Evolutionary conservation across 495 filamentous ascomycete species (phyloP).

Genomic region (Penicillium tannophilum): DNA sequence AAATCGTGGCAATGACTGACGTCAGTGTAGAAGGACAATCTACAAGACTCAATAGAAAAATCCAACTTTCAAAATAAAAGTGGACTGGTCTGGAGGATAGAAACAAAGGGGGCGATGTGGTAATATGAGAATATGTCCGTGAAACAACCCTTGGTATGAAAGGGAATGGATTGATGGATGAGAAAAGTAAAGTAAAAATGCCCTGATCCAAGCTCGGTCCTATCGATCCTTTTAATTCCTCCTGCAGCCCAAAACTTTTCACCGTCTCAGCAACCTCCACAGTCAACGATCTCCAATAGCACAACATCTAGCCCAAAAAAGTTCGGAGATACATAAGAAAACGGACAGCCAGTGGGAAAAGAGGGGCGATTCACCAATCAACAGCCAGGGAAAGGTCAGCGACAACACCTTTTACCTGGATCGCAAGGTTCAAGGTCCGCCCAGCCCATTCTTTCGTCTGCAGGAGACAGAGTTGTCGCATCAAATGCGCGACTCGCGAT

Average conservation of each 20-base stretch:
- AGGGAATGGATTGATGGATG: background rate
- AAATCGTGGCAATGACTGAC: background rate
- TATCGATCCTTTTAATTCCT: constrained; percentile 19
- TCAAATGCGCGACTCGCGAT: constrained; percentile 5
- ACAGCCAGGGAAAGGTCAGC: constrained; percentile 22
- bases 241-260: constrained; percentile 7
- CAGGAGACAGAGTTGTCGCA: background rate
- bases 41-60: background rate
- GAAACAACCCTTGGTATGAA: background rate
- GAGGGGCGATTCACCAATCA: constrained; percentile 22
- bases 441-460: background rate
- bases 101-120: background rate
- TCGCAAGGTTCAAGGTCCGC: background rate
- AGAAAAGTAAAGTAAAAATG: constrained; percentile 1
- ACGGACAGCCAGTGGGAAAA: constrained; percentile 11
- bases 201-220: background rate
- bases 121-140: background rate
- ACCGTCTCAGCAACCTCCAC: constrained; percentile 12
- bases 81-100: background rate
- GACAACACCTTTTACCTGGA: background rate
- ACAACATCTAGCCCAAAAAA: background rate
- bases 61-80: background rate
- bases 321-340: constrained; percentile 9
- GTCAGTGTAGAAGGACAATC: background rate
- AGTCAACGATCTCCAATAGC: constrained; percentile 3